phyloP scores from a whole-genome alignment of 805 yeast genomes.

The Lachancea meyersii region DNA sequence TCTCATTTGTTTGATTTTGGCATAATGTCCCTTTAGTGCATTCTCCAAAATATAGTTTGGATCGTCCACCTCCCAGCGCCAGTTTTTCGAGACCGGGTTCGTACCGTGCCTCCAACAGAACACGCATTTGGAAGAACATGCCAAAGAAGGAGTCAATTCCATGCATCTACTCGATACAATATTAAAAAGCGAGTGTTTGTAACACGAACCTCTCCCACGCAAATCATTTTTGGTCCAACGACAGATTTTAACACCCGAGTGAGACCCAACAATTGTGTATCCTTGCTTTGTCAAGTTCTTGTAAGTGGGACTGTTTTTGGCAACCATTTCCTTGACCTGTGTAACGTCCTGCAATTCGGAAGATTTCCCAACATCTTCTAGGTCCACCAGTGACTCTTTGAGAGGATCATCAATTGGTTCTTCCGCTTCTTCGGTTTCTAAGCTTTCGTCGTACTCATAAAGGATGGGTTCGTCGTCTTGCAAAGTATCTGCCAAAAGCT shows the following conservation, averaged over 20 bases:
- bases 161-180: conserved; percentile 85
- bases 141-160: conserved; percentile 92
- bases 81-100: conserved; percentile 89
- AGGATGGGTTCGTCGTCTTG: conserved; percentile 67
- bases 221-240: conserved; percentile 95
- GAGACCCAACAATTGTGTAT: conserved; percentile 86
- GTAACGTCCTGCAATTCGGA: conserved; percentile 22
- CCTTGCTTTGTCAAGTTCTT: conserved; percentile 89
- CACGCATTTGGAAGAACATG: conserved; percentile 92
- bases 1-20: conserved; percentile 87
- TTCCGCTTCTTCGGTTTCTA: conserved; percentile 43
- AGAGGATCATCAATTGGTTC: conserved; percentile 34
- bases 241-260: conserved; percentile 91
- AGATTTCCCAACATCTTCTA: conserved; percentile 76
- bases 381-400: conserved; percentile 55
- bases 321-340: conserved; percentile 74
- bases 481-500: conserved; percentile 51
- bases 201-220: conserved; percentile 91
- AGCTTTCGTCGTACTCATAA: conserved; percentile 53
- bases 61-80: conserved; percentile 94
- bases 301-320: conserved; percentile 81
- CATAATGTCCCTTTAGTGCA: conserved; percentile 82
- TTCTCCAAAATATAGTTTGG: conserved; percentile 81
- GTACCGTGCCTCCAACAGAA: conserved; percentile 98
- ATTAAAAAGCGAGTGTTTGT: conserved; percentile 88